Conservation (phyloP, 1,284 basidiomycete species). For the Blastosporella zonata region DNA sequence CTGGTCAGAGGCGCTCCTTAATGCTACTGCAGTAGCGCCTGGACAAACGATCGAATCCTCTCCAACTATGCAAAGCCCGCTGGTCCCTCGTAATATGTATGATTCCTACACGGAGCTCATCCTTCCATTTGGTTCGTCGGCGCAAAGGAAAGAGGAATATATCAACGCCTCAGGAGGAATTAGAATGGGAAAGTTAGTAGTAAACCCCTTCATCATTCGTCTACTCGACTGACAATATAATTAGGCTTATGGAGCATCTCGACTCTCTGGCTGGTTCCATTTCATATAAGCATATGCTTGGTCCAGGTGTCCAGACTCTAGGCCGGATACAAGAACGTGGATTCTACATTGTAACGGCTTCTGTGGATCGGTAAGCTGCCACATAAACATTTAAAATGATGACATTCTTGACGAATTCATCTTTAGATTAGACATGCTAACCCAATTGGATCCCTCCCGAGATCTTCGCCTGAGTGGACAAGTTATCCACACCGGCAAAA, state of each 20-base stretch:
- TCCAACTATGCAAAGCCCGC: constrained; percentile 22
- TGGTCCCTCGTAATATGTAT: constrained; percentile 55
- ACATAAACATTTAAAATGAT: background rate
- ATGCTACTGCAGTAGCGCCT: constrained; percentile 23
- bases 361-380: constrained; percentile 64
- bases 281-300: constrained; percentile 78
- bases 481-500: constrained; percentile 74
- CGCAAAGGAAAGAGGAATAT: constrained; percentile 60
- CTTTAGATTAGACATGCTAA: constrained; percentile 61
- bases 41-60: constrained; percentile 10
- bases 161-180: constrained; percentile 69
- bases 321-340: constrained; percentile 58
- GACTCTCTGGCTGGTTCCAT: constrained; percentile 83
- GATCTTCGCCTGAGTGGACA: constrained; percentile 77
- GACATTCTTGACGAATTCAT: background rate
- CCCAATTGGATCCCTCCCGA: constrained; percentile 52
- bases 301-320: constrained; percentile 51
- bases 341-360: constrained; percentile 81
- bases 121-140: constrained; percentile 60
- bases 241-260: constrained; percentile 66
- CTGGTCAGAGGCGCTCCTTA: constrained; percentile 59
- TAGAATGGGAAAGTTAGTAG: constrained; percentile 55
- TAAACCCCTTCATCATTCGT: constrained; percentile 1
- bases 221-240: constrained; percentile 1
- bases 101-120: constrained; percentile 67